phyloP scores from a whole-genome alignment of 139 green algal species.

The Marvania coccoides region DNA sequence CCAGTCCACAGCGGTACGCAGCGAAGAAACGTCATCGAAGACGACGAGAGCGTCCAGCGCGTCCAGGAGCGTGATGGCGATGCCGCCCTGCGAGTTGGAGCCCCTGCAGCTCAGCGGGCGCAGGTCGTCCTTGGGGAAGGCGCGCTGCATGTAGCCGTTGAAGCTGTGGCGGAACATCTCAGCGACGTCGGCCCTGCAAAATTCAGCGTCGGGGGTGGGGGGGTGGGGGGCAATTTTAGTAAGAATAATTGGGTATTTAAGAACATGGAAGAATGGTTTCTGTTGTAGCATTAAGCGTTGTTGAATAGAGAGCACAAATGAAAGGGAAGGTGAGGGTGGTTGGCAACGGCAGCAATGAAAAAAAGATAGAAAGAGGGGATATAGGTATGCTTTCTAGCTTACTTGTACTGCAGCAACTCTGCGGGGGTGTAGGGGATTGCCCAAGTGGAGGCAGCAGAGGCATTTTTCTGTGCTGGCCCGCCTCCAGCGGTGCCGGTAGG shows the following conservation, averaged over 20 bases:
- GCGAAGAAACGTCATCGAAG: slow-evolving; percentile 1
- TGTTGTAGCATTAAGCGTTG: not conserved
- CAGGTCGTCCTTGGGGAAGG: slow-evolving; percentile 77
- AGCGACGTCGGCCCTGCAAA: slow-evolving; percentile 41
- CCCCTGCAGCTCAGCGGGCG: slow-evolving; percentile 66
- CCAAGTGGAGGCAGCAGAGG: too few species aligned
- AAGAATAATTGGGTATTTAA: not conserved
- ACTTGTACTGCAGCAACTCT: too few species aligned
- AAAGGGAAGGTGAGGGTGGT: too few species aligned
- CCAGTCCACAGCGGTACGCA: slow-evolving; percentile 39
- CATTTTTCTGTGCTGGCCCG: too few species aligned
- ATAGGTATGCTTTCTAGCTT: too few species aligned
- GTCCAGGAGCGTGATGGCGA: slow-evolving; percentile 79
- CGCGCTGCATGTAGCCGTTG: slow-evolving; percentile 62
- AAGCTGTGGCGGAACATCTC: slow-evolving; percentile 66
- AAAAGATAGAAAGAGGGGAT: not conserved
- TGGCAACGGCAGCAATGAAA: not conserved
- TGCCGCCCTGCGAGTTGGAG: slow-evolving; percentile 70
- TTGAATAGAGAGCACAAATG: too few species aligned
- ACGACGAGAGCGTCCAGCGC: slow-evolving; percentile 74
- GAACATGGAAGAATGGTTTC: not conserved
- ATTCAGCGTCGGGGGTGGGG: too few species aligned
- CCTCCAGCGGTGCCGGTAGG: too few species aligned
- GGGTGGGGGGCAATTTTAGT: too few species aligned
- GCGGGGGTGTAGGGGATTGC: too few species aligned